These are phyloP conservation scores for Xylariales sp. DNA, from an alignment of 2,329 filamentous ascomycete species.

Conservation along the genomic window DNA sequence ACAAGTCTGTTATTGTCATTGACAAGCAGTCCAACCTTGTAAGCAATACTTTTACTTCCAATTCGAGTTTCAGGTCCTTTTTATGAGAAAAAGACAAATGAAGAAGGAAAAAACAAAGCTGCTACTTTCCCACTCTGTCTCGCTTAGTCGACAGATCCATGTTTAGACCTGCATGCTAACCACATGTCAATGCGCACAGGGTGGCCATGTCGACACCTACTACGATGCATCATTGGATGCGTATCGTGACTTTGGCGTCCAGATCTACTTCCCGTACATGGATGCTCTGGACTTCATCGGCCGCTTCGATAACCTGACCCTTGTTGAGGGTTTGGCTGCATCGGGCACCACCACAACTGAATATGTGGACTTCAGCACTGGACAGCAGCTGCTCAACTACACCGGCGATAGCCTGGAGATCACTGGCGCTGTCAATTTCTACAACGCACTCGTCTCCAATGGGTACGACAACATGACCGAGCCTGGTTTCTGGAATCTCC, in stretches of 20 bases:
- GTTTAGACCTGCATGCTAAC: neutral
- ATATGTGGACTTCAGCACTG: conserved; percentile 32
- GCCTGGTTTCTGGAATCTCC: conserved; percentile 33
- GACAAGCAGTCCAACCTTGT: conserved; percentile 20
- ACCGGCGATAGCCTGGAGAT: conserved; percentile 13
- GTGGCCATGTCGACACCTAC: conserved; percentile 46
- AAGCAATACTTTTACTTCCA: neutral
- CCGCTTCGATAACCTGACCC: conserved; percentile 32
- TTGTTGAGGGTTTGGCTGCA: too few species aligned
- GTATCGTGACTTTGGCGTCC: too few species aligned
- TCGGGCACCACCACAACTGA: too few species aligned
- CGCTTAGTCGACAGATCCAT: neutral
- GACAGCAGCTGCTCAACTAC: conserved; percentile 22
- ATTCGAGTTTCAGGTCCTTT: too few species aligned
- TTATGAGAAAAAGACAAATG: too few species aligned
- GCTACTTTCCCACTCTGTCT: too few species aligned
- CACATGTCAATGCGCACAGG: too few species aligned
- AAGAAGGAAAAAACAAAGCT: too few species aligned
- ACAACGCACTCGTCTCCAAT: conserved; percentile 21
- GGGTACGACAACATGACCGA: conserved; percentile 26
- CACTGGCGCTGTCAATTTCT: conserved; percentile 15
- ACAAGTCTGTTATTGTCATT: conserved; percentile 29
- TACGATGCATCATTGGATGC: conserved; percentile 30
- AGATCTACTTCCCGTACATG: conserved; percentile 31
- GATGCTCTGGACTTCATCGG: conserved; percentile 38